Conservation (phyloP, 352 stramenopile genomes). For the Phytophthora cactorum region DNA sequence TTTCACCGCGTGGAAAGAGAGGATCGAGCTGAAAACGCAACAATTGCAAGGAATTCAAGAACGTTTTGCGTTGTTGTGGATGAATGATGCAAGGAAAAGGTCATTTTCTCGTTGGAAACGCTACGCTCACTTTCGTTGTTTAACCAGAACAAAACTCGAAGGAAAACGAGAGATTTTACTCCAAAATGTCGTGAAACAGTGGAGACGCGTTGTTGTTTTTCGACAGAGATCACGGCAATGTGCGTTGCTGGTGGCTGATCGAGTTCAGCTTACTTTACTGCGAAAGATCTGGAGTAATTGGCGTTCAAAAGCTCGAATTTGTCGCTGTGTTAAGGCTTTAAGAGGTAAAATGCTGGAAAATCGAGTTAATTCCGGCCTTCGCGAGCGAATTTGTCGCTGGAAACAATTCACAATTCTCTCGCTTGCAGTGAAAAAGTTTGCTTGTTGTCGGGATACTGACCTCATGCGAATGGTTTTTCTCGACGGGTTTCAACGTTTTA, state of each 20-base stretch:
- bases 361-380: constrained; percentile 15
- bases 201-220: constrained; percentile 13
- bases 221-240: constrained; percentile 5
- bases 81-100: constrained; percentile 15
- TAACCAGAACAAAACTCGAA: constrained; percentile 10
- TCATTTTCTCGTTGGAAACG: constrained; percentile 33
- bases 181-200: constrained; percentile 11
- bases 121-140: constrained; percentile 5
- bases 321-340: constrained; percentile 17
- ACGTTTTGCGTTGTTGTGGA: constrained; percentile 40
- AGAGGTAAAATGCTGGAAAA: constrained; percentile 12
- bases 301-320: constrained; percentile 8
- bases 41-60: constrained; percentile 33
- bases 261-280: not conserved
- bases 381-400: constrained; percentile 26
- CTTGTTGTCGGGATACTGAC: not conserved
- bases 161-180: constrained; percentile 8
- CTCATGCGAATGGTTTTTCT: constrained; percentile 22
- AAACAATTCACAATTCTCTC: constrained; percentile 21
- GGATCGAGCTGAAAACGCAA: constrained; percentile 17
- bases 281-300: constrained; percentile 17
- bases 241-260: not conserved
- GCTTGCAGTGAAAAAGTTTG: constrained; percentile 14
- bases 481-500: constrained; percentile 32
- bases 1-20: constrained; percentile 51